A percentile compares a stretch with the other conserved stretches of the same genome.
Evolutionary conservation across 2,329 filamentous ascomycete genomes (phyloP).

Genomic region (Penicillium decumbens): DNA sequence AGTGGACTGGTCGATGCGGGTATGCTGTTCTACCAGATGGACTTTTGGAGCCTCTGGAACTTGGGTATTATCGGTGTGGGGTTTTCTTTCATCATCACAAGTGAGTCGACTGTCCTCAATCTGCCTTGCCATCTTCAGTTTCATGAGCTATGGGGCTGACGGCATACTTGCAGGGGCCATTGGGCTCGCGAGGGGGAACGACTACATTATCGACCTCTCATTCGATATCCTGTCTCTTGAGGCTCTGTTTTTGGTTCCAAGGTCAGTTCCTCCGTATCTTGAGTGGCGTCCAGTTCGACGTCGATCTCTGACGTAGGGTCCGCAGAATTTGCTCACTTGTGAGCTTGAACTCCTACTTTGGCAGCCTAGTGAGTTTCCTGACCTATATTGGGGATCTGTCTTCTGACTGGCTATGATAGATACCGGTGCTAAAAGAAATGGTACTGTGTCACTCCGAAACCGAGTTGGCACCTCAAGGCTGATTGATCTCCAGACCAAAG

Average conservation of each 20-base stretch:
- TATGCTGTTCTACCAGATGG: conserved; percentile 75
- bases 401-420: conserved; percentile 40
- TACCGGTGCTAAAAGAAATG: conserved; percentile 92
- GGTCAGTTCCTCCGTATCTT: conserved; percentile 34
- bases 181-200: conserved; percentile 59
- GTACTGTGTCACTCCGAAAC: conserved; percentile 36
- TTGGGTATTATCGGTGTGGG: conserved; percentile 70
- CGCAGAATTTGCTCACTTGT: conserved; percentile 75
- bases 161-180: conserved; percentile 52
- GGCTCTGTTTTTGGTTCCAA: conserved; percentile 81
- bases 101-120: conserved; percentile 50
- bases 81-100: conserved; percentile 63
- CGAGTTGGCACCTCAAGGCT: conserved; percentile 21
- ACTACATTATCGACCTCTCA: conserved; percentile 65
- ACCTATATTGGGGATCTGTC: background rate
- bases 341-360: conserved; percentile 85
- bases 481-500: conserved; percentile 57
- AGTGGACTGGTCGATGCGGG: conserved; percentile 83
- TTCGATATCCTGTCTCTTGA: conserved; percentile 89
- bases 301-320: conserved; percentile 15
- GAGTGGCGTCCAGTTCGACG: background rate
- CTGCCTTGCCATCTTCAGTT: conserved; percentile 20
- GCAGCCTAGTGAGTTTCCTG: conserved; percentile 33
- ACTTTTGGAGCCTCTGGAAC: conserved; percentile 75
- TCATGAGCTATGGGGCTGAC: conserved; percentile 3